Evolutionary conservation across 306 rosid genomes (phyloP), one percentile per base, ranked within the genome.

Genomic region (Lupinus albus): DNA sequence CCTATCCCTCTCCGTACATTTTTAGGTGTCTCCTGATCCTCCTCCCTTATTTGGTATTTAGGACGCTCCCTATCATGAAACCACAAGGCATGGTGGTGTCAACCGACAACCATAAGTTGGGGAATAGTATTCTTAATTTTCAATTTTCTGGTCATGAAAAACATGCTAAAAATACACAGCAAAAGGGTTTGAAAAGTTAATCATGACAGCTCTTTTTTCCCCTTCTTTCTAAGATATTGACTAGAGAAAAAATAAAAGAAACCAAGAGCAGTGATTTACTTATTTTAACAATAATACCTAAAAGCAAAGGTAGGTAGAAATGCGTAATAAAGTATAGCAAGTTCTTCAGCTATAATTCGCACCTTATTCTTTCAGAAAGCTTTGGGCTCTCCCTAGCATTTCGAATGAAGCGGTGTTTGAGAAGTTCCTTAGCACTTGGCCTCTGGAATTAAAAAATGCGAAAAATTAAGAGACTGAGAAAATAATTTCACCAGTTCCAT

Each of bases 331-430:
- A 78, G 56, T 8, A 46, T 49, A n/a, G 61, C 18, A 28, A 28
- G 71, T 55, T 53, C 17, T 62, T 62, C 44, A 64, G 75, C 69
- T 68, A 60, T 52, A 64, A 38, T 28, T 65, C 36, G 30, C 71
- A 90, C 99, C 99, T 88, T 81, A 94, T 88, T 91, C 99, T 91
- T 84, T 94, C 99, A 66, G 71, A 62, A 75, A 94, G 97, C 79
- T 89, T 85, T 32, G 89, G 86, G 72, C 89, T 85, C 92, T 80
- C 91, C 91, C 89, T 91, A 35, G 88, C 92, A 79, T 81, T 91
- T 76, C 83, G 85, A 73, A 94, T 91, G 82, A 94, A 88, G 38
- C 97, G 97, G 71, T 91, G 94, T 82, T 77, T 91, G 69, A 91
- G 81, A 73, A 94, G 96, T 80, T 94, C 99, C 88, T 85, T 94